phyloP scores from a whole-genome alignment of 345 rosid genomes.

The Linum lewisii region DNA sequence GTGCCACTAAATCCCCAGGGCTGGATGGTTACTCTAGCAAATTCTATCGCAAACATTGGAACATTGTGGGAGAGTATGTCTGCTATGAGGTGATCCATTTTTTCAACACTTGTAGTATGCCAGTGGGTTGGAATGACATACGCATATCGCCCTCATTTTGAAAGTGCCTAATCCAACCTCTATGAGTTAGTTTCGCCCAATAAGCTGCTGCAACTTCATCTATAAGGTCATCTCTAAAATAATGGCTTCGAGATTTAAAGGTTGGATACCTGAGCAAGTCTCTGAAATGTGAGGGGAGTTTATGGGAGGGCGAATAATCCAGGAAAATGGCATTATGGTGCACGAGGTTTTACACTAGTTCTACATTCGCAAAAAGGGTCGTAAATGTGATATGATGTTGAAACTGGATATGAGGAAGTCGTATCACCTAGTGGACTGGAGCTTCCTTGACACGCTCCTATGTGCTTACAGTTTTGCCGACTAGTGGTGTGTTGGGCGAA shows the following conservation, averaged over 20 bases:
- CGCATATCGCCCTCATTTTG: not conserved
- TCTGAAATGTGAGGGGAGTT: not conserved
- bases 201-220: not conserved
- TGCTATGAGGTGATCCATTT: not conserved
- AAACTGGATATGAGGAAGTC: no score
- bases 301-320: not conserved
- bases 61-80: not conserved
- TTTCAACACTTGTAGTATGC: not conserved
- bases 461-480: not conserved
- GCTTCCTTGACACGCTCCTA: not conserved
- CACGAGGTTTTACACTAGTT: not conserved
- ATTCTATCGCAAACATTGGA: not conserved
- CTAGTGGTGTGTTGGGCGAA: not conserved
- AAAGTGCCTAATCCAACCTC: not conserved
- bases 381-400: not conserved
- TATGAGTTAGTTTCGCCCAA: not conserved
- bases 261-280: not conserved
- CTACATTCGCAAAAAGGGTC: not conserved
- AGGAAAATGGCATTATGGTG: not conserved
- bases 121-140: not conserved
- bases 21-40: not conserved
- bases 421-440: no score
- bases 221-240: not conserved
- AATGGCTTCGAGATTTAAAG: not conserved
- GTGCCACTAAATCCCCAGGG: not conserved